Percentiles rank a stretch among this genome's conserved stretches.
Conservation (phyloP, 306 rosid genomes). For the Malus sieversii region DNA sequence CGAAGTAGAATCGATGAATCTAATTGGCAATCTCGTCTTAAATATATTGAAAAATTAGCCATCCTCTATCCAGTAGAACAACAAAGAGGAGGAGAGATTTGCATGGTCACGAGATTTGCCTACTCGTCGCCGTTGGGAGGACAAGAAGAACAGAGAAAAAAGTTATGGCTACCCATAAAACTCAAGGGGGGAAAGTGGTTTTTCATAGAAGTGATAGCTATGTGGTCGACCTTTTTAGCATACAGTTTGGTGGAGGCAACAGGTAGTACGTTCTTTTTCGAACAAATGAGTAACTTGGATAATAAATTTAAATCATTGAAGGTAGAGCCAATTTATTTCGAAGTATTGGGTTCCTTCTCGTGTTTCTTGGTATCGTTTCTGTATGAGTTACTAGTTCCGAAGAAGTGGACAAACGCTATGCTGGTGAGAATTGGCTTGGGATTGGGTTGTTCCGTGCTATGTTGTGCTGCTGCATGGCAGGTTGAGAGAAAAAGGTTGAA, state of each 20-base stretch:
- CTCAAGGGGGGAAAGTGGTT: no score
- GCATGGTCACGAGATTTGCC: no score
- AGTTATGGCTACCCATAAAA: no score
- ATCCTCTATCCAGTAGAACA: no score
- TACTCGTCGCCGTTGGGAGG: no score
- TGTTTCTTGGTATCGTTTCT: not conserved
- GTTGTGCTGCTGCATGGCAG: not conserved
- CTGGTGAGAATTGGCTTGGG: not conserved
- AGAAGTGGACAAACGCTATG: not conserved
- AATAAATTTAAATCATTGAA: no score
- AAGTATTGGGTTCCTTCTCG: not conserved
- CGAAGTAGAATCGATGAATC: no score
- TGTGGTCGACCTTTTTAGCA: not conserved
- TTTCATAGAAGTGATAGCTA: not conserved
- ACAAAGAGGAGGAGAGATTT: no score
- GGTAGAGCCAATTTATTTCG: no score
- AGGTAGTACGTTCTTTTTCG: not conserved
- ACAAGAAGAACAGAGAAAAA: no score
- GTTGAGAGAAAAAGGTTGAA: not conserved
- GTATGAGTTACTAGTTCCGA: not conserved
- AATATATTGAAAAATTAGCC: no score
- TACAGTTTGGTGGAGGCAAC: not conserved
- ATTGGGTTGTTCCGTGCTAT: not conserved
- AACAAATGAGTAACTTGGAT: not conserved
- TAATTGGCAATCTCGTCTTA: no score